Conservation (phyloP, 2,329 filamentous ascomycete genomes). For the Aspergillus terreus region DNA sequence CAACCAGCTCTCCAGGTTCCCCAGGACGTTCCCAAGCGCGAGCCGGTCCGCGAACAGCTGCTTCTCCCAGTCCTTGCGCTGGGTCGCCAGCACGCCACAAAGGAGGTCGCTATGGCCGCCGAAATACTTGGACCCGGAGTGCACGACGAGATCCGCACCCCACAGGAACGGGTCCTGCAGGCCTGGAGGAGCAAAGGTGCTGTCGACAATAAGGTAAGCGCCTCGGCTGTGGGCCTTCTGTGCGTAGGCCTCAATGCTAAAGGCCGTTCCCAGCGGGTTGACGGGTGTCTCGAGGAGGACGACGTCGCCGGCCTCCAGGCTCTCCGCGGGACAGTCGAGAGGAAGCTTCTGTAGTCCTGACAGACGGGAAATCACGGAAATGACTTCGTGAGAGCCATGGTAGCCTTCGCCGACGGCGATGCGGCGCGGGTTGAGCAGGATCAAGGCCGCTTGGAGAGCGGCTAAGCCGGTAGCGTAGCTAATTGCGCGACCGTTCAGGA, state of each 20-base stretch:
- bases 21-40: constrained; percentile 79
- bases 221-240: constrained; percentile 67
- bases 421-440: constrained; percentile 74
- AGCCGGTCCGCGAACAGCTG: constrained; percentile 65
- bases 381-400: constrained; percentile 90
- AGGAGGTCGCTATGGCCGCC: constrained; percentile 93
- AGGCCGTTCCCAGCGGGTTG: constrained; percentile 83
- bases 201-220: constrained; percentile 79
- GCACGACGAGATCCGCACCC: constrained; percentile 85
- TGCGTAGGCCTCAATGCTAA: constrained; percentile 68
- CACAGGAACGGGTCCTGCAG: constrained; percentile 78
- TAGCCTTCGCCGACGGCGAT: constrained; percentile 83
- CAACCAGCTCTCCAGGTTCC: constrained; percentile 87
- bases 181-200: constrained; percentile 88
- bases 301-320: constrained; percentile 72
- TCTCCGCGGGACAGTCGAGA: constrained; percentile 64
- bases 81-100: constrained; percentile 76
- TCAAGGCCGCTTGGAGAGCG: constrained; percentile 80
- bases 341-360: constrained; percentile 69
- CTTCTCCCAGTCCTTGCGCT: constrained; percentile 55
- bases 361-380: constrained; percentile 68
- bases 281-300: constrained; percentile 90
- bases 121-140: constrained; percentile 92
- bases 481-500: constrained; percentile 62
- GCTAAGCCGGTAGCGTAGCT: constrained; percentile 81